Percentiles rank a stretch among this genome's conserved stretches.
Evolutionary conservation across 805 yeast genomes (phyloP).

Genomic region (Nakazawaea ishiwadae): DNA sequence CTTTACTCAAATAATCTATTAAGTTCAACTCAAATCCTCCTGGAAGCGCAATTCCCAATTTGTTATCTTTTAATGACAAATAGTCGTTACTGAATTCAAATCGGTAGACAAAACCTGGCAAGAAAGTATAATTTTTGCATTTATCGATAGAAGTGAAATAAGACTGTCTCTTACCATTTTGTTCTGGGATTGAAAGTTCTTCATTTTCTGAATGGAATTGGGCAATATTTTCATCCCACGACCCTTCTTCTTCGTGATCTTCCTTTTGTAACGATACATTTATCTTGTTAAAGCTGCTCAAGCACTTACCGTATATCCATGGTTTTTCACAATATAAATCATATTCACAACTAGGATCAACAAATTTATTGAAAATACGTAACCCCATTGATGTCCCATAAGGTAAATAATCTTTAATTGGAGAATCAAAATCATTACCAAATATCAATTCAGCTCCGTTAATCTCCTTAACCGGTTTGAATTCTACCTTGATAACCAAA

Average conservation of each 20-base stretch:
- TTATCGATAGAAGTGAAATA: constrained; percentile 35
- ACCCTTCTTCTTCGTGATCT: constrained; percentile 12
- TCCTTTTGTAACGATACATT: constrained; percentile 21
- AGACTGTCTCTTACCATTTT: constrained; percentile 34
- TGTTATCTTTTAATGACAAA: constrained; percentile 12
- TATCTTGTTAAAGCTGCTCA: constrained; percentile 51
- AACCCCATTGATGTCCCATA: constrained; percentile 50
- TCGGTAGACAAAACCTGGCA: constrained; percentile 11
- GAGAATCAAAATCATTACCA: constrained; percentile 65
- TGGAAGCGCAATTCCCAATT: constrained; percentile 12
- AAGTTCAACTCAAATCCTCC: constrained; percentile 15
- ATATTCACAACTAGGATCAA: constrained; percentile 63
- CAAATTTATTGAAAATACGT: constrained; percentile 48
- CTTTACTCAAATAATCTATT: constrained; percentile 9
- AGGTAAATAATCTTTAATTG: constrained; percentile 56
- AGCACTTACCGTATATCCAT: constrained; percentile 55
- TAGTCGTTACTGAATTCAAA: constrained; percentile 13
- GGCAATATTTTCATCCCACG: constrained; percentile 19
- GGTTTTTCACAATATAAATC: constrained; percentile 60
- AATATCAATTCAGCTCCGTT: constrained; percentile 51
- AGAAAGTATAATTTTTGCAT: constrained; percentile 36
- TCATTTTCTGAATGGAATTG: constrained; percentile 17
- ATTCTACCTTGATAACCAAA: constrained; percentile 31
- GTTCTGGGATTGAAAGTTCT: constrained; percentile 26
- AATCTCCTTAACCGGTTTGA: constrained; percentile 39